These are phyloP conservation scores for Pyrenophora teres DNA, from an alignment of 2,329 filamentous ascomycete genomes.

Conservation along the genomic window DNA sequence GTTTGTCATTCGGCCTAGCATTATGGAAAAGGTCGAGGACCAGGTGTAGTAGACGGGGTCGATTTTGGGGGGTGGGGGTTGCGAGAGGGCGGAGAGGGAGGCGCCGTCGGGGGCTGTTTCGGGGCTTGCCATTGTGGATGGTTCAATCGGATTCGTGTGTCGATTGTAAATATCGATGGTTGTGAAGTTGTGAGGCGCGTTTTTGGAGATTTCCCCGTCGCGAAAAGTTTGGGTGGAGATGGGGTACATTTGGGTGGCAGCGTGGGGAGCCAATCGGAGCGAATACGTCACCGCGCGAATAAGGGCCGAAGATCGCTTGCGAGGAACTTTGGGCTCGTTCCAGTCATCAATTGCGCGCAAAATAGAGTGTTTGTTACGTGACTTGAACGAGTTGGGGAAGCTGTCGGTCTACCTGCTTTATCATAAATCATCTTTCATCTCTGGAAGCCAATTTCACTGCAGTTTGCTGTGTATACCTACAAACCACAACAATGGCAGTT, in stretches of 20 bases:
- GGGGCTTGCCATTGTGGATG: constrained; percentile 30
- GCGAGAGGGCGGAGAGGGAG: constrained; percentile 26
- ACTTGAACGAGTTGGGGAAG: background rate
- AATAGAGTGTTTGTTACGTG: background rate
- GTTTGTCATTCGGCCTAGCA: constrained; percentile 64
- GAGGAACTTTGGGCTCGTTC: constrained; percentile 16
- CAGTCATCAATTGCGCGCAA: constrained; percentile 22
- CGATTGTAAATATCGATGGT: background rate
- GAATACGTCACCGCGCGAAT: constrained; percentile 14
- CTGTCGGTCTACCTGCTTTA: background rate
- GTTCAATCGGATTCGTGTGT: too few relatives aligned
- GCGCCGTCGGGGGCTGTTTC: constrained; percentile 37
- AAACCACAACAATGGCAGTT: constrained; percentile 34
- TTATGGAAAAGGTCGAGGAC: constrained; percentile 84
- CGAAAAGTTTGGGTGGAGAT: constrained; percentile 25
- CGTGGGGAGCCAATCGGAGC: constrained; percentile 32
- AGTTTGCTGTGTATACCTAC: background rate
- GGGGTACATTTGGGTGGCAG: background rate
- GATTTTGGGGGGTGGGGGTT: constrained; percentile 30
- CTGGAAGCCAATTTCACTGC: background rate
- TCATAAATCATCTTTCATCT: background rate
- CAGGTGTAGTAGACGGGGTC: constrained; percentile 60
- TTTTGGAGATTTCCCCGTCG: constrained; percentile 15
- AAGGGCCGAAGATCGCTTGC: constrained; percentile 18
- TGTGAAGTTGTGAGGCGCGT: constrained; percentile 17